Evolutionary conservation across 768 basidiomycete genomes (phyloP).

Genomic region (Steccherinum ochraceum): DNA sequence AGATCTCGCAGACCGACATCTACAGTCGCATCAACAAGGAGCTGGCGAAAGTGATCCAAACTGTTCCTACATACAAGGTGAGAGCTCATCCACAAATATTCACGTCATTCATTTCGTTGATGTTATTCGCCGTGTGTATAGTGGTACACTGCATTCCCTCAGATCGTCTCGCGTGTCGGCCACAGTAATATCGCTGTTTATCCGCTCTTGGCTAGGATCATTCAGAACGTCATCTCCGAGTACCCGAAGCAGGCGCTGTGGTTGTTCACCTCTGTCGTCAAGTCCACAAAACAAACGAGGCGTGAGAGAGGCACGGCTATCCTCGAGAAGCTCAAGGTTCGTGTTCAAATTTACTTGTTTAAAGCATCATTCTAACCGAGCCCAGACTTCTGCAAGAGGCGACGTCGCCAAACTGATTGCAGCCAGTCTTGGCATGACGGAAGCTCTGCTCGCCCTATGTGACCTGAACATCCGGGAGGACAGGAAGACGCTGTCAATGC

Average conservation of each 20-base stretch:
- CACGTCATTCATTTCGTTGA: neutral
- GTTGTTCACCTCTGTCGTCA: slow-evolving; percentile 84
- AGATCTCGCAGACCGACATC: slow-evolving; percentile 21
- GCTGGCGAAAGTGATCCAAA: slow-evolving; percentile 20
- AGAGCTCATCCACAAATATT: no score
- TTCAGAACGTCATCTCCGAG: slow-evolving; percentile 63
- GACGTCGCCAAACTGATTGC: slow-evolving; percentile 44
- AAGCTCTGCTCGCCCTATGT: slow-evolving; percentile 63
- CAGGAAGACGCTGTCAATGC: slow-evolving; percentile 39
- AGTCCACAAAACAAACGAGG: slow-evolving; percentile 68
- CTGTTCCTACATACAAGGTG: slow-evolving; percentile 75
- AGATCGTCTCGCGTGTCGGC: slow-evolving; percentile 91
- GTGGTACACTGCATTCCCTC: slow-evolving; percentile 97
- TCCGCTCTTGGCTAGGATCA: slow-evolving; percentile 54
- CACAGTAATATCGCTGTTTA: slow-evolving; percentile 62
- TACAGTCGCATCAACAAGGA: slow-evolving; percentile 49
- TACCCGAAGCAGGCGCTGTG: slow-evolving; percentile 92
- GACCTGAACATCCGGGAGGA: slow-evolving; percentile 42
- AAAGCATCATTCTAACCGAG: neutral
- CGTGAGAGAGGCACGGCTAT: slow-evolving; percentile 53
- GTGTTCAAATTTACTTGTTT: slow-evolving; percentile 8
- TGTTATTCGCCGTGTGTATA: slow-evolving; percentile 23
- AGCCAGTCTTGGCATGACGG: slow-evolving; percentile 56
- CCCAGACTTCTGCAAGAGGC: slow-evolving; percentile 43
- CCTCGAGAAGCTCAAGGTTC: slow-evolving; percentile 52